phyloP scores from a whole-genome alignment of 331 rosid genomes.

The Stylosanthes scabra region DNA sequence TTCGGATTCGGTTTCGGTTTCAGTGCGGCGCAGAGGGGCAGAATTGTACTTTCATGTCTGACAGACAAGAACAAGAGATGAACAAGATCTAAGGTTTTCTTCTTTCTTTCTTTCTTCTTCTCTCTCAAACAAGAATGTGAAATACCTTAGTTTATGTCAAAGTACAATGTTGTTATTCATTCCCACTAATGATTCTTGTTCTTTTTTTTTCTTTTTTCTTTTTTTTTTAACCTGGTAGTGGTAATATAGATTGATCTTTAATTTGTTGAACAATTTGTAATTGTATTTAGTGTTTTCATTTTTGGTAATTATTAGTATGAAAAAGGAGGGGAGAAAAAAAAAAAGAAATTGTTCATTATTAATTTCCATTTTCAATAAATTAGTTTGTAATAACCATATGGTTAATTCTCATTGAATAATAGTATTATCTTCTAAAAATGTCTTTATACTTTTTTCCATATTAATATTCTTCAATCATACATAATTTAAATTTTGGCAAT shows the following conservation, averaged over 20 bases:
- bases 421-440: background rate
- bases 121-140: conserved; percentile 13
- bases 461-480: too few species aligned
- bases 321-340: background rate
- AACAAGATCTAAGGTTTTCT: background rate
- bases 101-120: background rate
- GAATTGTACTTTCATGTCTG: conserved; percentile 4
- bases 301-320: conserved; percentile 28
- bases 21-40: conserved; percentile 15
- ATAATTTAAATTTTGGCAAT: too few species aligned
- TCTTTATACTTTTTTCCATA: background rate
- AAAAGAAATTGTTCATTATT: too few species aligned
- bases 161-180: background rate
- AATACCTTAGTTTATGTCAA: background rate
- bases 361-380: background rate
- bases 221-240: background rate
- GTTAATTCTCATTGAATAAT: background rate
- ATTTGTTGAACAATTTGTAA: conserved; percentile 49
- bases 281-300: conserved; percentile 37
- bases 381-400: background rate
- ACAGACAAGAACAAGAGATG: background rate
- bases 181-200: background rate
- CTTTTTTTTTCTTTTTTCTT: background rate
- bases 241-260: conserved; percentile 48
- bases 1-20: too few species aligned